Conservation (phyloP, 352 stramenopile genomes). For the Phytopythium cucurbitacearum region DNA sequence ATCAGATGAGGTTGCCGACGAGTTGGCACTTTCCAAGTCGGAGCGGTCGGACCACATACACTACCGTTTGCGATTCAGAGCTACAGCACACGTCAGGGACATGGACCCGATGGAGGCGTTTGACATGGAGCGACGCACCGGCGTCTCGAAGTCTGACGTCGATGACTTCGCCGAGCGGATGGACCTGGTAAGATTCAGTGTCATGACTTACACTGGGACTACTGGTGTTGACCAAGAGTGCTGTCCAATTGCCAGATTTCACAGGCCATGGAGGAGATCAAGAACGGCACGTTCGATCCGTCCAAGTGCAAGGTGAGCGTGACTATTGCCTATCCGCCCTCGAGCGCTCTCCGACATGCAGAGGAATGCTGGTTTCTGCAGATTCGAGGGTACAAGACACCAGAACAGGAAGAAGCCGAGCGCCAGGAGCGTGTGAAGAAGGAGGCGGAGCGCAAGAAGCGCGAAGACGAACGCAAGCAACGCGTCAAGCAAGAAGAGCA, state of each 20-base stretch:
- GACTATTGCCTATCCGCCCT: neutral
- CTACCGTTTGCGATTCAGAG: neutral
- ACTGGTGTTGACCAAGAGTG: too few species aligned
- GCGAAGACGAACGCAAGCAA: constrained; percentile 33
- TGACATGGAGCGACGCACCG: constrained; percentile 67
- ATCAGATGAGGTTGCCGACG: neutral
- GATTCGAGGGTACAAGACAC: constrained; percentile 76
- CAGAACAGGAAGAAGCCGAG: constrained; percentile 65
- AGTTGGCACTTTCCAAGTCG: neutral
- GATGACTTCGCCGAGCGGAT: constrained; percentile 69
- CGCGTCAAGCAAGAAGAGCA: constrained; percentile 54
- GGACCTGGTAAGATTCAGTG: constrained; percentile 39
- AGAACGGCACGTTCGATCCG: constrained; percentile 76
- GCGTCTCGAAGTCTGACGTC: constrained; percentile 58
- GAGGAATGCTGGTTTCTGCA: constrained; percentile 7
- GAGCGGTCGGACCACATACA: neutral
- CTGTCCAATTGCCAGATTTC: constrained; percentile 31
- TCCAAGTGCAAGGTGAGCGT: constrained; percentile 53
- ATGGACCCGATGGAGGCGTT: constrained; percentile 62
- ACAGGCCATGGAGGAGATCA: constrained; percentile 73
- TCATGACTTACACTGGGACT: neutral
- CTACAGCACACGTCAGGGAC: constrained; percentile 2
- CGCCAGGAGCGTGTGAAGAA: constrained; percentile 23
- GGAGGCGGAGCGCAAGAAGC: constrained; percentile 33
- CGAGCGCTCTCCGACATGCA: neutral